Base-by-base conservation (phyloP, 148 eudicot species). In the Silene uniflora region DNA sequence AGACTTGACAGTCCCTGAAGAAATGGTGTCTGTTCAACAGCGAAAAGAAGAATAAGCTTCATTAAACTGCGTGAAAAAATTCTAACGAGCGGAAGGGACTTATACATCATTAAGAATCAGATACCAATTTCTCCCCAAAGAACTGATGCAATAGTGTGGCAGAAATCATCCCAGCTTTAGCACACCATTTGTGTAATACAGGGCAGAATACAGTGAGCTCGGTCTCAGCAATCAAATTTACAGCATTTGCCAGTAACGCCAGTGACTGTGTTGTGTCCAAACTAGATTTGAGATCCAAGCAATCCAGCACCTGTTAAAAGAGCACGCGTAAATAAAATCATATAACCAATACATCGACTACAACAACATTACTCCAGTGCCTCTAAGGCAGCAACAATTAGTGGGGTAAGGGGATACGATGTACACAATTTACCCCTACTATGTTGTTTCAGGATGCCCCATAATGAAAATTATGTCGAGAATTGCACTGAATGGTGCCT, bases 41-140 rank as follows among this genome's bases (percentile, higher is more conserved):
- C 8, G 46, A 16, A 24, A 27, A 21, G 7, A 54, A 59, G 13
- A 25, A 66, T 22, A 49, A 29, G 35, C 18, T 39, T 62, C 67
- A 23, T 58, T 49, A 52, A 25, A 54, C 35, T 69, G 60, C 7
- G 1, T 39, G 42, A 73, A 62, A 18, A 19, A 10, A 32, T 27
- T 25, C 42, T 21, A 22, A 60, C 13, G 21, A 46, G n/a, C 2
- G 21, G 49, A 76, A 24, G 22, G 22, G 17, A 73, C 11, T 35
- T 66, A 63, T 16, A 21, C 19, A 42, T 32, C 23, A 10, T 21
- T 67, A 72, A 27, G 25, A 47, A 72, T 71, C 32, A 82, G 90
- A 69, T 73, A 93, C 98, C 97, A 93, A 79, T 84, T 83, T 87
- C 81, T 90, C 91, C 75, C 87, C 87, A 82, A 85, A 93, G 70